phyloP scores from a whole-genome alignment of 371 early-diverging fungal genomes.

The Mucor indicus region DNA sequence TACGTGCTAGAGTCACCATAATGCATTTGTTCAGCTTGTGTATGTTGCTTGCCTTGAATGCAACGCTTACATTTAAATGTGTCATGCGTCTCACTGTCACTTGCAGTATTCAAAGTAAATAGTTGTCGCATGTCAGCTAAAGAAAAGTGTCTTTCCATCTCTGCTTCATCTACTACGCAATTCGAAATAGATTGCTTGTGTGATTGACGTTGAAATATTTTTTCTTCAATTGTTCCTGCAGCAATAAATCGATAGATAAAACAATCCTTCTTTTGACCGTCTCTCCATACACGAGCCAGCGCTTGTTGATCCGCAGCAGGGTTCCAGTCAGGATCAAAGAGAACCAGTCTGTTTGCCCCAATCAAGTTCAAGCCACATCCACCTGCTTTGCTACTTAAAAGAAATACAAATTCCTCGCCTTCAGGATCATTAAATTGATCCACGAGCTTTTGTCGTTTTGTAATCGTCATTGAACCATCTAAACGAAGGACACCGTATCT shows the following conservation, averaged over 20 bases:
- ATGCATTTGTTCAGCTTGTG: slow-evolving; percentile 66
- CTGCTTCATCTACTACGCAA: slow-evolving; percentile 93
- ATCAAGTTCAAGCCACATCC: slow-evolving; percentile 98
- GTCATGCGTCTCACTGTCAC: slow-evolving; percentile 92
- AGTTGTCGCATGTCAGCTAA: slow-evolving; percentile 85
- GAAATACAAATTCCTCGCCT: slow-evolving; percentile 84
- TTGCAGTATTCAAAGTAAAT: slow-evolving; percentile 75
- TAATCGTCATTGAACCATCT: slow-evolving; percentile 91
- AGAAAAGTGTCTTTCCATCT: slow-evolving; percentile 92
- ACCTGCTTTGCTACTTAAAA: slow-evolving; percentile 96
- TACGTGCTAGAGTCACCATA: slow-evolving; percentile 71
- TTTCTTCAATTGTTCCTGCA: slow-evolving; percentile 96
- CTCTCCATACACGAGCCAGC: slow-evolving; percentile 95
- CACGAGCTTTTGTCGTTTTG: slow-evolving; percentile 90
- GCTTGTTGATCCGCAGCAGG: slow-evolving; percentile 84
- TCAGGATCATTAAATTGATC: slow-evolving; percentile 93
- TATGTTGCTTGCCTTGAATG: slow-evolving; percentile 75
- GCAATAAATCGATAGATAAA: slow-evolving; percentile 95
- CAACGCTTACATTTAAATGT: slow-evolving; percentile 93
- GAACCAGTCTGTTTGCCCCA: slow-evolving; percentile 93
- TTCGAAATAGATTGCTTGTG: slow-evolving; percentile 86
- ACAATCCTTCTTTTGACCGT: slow-evolving; percentile 93
- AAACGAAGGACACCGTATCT: slow-evolving; percentile 81
- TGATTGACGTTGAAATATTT: slow-evolving; percentile 94
- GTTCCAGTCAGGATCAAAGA: slow-evolving; percentile 93